A percentile compares a stretch with the other conserved stretches of the same genome.
phyloP scores from a whole-genome alignment of 2,329 filamentous ascomycete species.

The Xylariaceae sp. region DNA sequence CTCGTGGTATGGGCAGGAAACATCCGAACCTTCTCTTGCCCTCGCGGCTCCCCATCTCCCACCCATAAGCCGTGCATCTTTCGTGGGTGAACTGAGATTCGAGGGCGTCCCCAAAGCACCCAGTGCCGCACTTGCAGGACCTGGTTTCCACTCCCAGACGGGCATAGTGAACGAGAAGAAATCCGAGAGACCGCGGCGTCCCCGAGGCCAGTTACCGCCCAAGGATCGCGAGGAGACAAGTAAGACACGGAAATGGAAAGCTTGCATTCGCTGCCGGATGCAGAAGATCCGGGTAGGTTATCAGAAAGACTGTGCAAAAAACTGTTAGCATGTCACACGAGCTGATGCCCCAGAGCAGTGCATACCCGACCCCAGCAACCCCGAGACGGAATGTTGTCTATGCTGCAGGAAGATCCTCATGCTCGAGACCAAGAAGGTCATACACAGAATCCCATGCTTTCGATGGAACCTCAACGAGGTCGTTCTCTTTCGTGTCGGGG shows the following conservation, averaged over 20 bases:
- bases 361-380: slow-evolving; percentile 29
- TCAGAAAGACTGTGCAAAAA: background rate
- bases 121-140: background rate
- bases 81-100: background rate
- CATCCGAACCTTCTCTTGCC: background rate
- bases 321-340: slow-evolving; percentile 6
- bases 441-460: slow-evolving; percentile 42
- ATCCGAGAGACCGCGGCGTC: slow-evolving; percentile 12
- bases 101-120: background rate
- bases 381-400: slow-evolving; percentile 33
- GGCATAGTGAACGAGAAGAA: background rate
- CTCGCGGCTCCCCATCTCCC: background rate
- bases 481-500: slow-evolving; percentile 39
- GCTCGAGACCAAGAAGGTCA: slow-evolving; percentile 41
- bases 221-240: slow-evolving; percentile 23
- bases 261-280: slow-evolving; percentile 42
- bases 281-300: slow-evolving; percentile 41
- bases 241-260: slow-evolving; percentile 30
- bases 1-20: slow-evolving; percentile 7
- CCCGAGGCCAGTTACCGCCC: slow-evolving; percentile 14
- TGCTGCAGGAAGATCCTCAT: slow-evolving; percentile 36
- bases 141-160: slow-evolving; percentile 1
- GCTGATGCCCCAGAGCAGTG: slow-evolving; percentile 33
- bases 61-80: background rate
- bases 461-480: slow-evolving; percentile 41